Evolutionary conservation across 2,329 filamentous ascomycete genomes (phyloP), one percentile per base, ranked within the genome.

Genomic region (Alternaria sp.): DNA sequence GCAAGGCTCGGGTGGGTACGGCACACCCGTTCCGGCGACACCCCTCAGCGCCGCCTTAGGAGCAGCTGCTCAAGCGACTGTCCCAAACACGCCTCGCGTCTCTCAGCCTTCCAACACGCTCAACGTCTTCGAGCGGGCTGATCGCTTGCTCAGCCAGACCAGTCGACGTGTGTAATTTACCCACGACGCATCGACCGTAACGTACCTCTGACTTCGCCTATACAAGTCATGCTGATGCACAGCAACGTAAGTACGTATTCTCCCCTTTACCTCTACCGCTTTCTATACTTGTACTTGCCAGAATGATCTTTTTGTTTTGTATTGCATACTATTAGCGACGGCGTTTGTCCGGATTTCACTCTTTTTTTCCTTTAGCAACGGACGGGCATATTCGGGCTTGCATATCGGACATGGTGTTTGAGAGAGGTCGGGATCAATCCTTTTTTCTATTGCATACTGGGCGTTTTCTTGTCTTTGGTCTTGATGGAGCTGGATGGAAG

Each of bases 41-140:
- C 94, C 95, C 8, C 87, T 97, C 65, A 96, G 92, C 71, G 94
- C 93, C 15, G 94, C 94, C 2, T 85, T 97, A 6, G 95, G 94
- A 0, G 93, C 94, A 6, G 94, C 94, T 19, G 92, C 93, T 58
- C 93, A 97, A 80, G 93, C 94, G 1, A 97, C 93, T 0, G 90
- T 97, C 11, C 91, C 93, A 5, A 92, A 92, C 54, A 79, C 76
- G 13, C 77, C 76, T 23, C 74, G 74, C 36, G 69, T 74, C 26
- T 66, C 69, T 4, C 70, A 70, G 12, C 65, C 66, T 6, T 71
- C 72, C 11, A 73, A 69, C 40, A 74, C 71, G 3, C 74, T 77
- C 46, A 77, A 77, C 26, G 75, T 79, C 23, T 79, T 79, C 49
- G 77, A 79, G 62, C 71, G 77, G 43, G 77, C 76, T 21, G 77